A percentile compares a stretch with the other conserved stretches of the same genome.
Conservation (phyloP, 345 rosid genomes). For the Arabidopsis arenosa region DNA sequence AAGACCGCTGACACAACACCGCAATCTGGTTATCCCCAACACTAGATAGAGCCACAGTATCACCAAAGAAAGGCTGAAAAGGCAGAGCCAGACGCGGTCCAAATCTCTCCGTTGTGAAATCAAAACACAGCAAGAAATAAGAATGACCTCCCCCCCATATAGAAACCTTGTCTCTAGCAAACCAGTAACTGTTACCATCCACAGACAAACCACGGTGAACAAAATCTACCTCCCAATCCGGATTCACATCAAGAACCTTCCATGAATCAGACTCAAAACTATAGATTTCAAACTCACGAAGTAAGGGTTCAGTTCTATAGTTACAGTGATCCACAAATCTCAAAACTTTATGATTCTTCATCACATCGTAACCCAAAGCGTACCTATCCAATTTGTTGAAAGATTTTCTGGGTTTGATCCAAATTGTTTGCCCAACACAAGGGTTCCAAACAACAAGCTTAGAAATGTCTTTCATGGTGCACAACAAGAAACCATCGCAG, state of each 20-base stretch:
- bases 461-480: background rate
- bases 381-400: background rate
- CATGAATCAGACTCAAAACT: background rate
- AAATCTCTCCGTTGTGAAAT: background rate
- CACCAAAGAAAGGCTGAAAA: background rate
- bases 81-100: background rate
- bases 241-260: constrained; percentile 1
- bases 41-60: background rate
- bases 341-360: background rate
- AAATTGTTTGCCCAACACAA: background rate
- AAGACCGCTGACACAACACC: background rate
- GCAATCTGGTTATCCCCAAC: background rate
- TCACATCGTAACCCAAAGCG: background rate
- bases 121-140: background rate
- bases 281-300: background rate
- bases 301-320: background rate
- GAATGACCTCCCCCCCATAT: background rate
- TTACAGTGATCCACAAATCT: background rate
- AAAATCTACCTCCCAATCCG: background rate
- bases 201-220: background rate
- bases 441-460: constrained; percentile 5
- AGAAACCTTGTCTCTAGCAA: background rate
- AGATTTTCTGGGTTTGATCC: background rate
- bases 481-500: background rate
- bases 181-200: background rate